These are phyloP conservation scores for Pleurozium schreberi DNA, from an alignment of 225 moss, liverwort and hornwort genomes.

Conservation along the genomic window DNA sequence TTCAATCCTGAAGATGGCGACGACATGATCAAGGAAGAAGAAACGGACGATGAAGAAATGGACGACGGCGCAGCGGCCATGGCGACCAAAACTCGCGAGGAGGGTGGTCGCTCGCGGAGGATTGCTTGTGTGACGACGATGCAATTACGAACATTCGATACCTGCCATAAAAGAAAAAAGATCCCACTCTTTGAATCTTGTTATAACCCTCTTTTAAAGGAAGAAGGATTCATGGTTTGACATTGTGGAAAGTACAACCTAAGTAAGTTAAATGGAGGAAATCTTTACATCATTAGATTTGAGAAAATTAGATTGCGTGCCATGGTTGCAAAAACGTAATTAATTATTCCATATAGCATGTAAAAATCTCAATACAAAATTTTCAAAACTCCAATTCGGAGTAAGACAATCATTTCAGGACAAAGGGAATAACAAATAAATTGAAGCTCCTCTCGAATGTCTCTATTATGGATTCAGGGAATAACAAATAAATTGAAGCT, in stretches of 20 bases:
- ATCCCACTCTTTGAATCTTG: background rate
- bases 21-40: background rate
- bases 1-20: background rate
- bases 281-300: background rate
- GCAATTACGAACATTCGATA: background rate
- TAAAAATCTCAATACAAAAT: background rate
- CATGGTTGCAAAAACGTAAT: accelerated
- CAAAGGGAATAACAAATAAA: no score
- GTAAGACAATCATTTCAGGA: no score
- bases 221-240: background rate
- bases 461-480: no score
- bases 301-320: background rate
- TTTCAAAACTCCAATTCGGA: accelerated
- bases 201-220: background rate
- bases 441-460: no score
- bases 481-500: no score
- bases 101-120: background rate
- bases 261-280: background rate
- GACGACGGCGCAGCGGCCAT: background rate
- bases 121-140: background rate
- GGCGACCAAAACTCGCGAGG: background rate
- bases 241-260: background rate
- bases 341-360: accelerated
- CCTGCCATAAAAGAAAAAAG: background rate
- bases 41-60: background rate